Conservation (phyloP, 352 stramenopile genomes). For the Phytopythium sindhum region DNA sequence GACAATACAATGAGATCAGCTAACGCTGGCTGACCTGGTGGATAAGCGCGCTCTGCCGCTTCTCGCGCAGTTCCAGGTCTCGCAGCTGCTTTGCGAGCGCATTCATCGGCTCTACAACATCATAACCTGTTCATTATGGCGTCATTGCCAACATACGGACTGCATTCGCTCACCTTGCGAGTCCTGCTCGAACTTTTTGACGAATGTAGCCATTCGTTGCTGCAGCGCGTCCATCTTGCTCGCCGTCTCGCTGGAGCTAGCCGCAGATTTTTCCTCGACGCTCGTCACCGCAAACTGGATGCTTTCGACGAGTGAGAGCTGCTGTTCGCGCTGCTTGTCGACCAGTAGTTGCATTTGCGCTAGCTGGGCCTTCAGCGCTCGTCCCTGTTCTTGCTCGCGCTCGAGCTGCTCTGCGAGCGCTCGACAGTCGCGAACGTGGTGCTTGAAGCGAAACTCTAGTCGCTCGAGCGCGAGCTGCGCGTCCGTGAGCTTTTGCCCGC, state of each 20-base stretch:
- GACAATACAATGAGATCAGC: neutral
- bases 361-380: constrained; percentile 35
- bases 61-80: constrained; percentile 38
- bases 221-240: constrained; percentile 44
- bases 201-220: constrained; percentile 39
- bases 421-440: constrained; percentile 51
- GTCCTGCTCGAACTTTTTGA: constrained; percentile 43
- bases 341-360: constrained; percentile 37
- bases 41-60: constrained; percentile 38
- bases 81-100: constrained; percentile 32
- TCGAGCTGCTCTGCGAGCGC: constrained; percentile 45
- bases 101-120: constrained; percentile 30
- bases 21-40: constrained; percentile 28
- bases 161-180: constrained; percentile 27
- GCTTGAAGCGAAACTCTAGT: constrained; percentile 70
- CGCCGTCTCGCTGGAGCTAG: constrained; percentile 16
- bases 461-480: constrained; percentile 43
- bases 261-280: constrained; percentile 25
- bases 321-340: constrained; percentile 46
- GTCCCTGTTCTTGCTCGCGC: constrained; percentile 37
- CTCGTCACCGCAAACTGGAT: constrained; percentile 33
- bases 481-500: constrained; percentile 39
- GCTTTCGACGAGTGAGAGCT: constrained; percentile 41
- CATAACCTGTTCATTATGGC: neutral
- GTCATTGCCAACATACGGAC: neutral